Evolutionary conservation across 2,329 filamentous ascomycete species (phyloP).

Genomic region (Pseudocercospora eumusae): DNA sequence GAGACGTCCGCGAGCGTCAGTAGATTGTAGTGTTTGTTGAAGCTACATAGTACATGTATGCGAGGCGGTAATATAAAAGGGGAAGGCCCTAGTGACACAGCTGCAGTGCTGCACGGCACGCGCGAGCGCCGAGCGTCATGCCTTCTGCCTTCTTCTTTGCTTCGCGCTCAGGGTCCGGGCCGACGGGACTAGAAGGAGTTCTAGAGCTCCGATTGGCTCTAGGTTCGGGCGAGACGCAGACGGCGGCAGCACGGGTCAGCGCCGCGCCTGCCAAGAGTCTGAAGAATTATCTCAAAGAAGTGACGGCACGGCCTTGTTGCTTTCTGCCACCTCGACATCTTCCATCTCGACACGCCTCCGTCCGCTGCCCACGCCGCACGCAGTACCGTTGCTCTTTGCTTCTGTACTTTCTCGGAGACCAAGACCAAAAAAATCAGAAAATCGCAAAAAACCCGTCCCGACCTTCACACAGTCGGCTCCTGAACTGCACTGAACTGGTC

Average conservation of each 20-base stretch:
- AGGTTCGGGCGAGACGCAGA: neutral
- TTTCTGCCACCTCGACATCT: conserved; percentile 8
- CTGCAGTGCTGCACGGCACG: too few relatives aligned
- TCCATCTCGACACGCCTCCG: conserved; percentile 13
- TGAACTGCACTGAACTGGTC: conserved; percentile 3
- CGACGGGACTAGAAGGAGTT: neutral
- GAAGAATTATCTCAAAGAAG: neutral
- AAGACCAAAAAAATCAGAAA: conserved; percentile 45
- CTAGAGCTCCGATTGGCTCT: neutral
- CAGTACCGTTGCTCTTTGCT: conserved; percentile 19
- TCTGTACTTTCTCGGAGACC: conserved; percentile 27
- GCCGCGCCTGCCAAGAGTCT: neutral
- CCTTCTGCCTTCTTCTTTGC: neutral
- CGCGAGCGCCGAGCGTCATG: too few relatives aligned
- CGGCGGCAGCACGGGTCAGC: neutral
- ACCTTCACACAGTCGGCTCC: conserved; percentile 29
- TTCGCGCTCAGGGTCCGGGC: neutral
- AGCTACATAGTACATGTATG: too few relatives aligned
- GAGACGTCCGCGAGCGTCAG: conserved; percentile 45
- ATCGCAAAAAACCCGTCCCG: conserved; percentile 37
- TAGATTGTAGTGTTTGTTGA: neutral
- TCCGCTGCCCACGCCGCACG: conserved; percentile 19
- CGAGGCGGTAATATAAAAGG: neutral
- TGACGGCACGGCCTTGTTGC: neutral
- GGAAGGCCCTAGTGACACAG: too few relatives aligned